Conservation (phyloP, 2,329 filamentous ascomycete genomes). For the Parastagonospora avenae region DNA sequence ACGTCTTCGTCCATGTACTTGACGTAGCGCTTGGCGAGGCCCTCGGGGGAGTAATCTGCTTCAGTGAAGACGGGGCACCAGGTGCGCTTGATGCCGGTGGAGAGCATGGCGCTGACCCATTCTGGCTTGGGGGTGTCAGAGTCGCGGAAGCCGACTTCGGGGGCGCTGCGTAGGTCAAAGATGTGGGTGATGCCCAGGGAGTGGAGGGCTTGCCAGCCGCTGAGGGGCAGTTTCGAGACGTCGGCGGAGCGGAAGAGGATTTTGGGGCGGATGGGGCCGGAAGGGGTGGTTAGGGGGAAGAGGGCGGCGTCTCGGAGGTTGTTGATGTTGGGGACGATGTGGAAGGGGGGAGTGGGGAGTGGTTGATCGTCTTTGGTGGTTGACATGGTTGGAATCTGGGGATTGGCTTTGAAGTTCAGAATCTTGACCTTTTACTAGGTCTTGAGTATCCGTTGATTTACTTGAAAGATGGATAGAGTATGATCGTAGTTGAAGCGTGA, state of each 20-base stretch:
- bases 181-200: slow-evolving; percentile 65
- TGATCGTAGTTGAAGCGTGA: too few species aligned
- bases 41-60: slow-evolving; percentile 66
- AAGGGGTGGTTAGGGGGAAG: slow-evolving; percentile 23
- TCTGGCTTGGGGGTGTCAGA: slow-evolving; percentile 24
- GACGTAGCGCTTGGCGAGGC: slow-evolving; percentile 64
- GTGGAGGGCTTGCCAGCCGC: slow-evolving; percentile 31
- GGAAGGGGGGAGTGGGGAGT: slow-evolving; percentile 42
- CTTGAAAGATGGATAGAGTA: too few species aligned
- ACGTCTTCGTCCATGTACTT: slow-evolving; percentile 63
- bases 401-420: neutral
- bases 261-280: slow-evolving; percentile 55
- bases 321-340: slow-evolving; percentile 35
- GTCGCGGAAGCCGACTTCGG: slow-evolving; percentile 58
- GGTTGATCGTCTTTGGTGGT: neutral
- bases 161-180: slow-evolving; percentile 70
- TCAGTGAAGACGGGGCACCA: slow-evolving; percentile 70
- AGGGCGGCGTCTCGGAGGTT: slow-evolving; percentile 45
- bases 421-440: too few species aligned
- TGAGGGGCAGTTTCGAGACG: slow-evolving; percentile 46
- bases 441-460: too few species aligned
- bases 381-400: slow-evolving; percentile 6
- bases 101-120: slow-evolving; percentile 32
- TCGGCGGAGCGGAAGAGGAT: slow-evolving; percentile 73
- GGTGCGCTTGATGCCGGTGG: slow-evolving; percentile 55